Percentiles rank a stretch among this genome's conserved stretches.
phyloP scores from a whole-genome alignment of 140 eudicot genomes.

The Erigeron philadelphicus region DNA sequence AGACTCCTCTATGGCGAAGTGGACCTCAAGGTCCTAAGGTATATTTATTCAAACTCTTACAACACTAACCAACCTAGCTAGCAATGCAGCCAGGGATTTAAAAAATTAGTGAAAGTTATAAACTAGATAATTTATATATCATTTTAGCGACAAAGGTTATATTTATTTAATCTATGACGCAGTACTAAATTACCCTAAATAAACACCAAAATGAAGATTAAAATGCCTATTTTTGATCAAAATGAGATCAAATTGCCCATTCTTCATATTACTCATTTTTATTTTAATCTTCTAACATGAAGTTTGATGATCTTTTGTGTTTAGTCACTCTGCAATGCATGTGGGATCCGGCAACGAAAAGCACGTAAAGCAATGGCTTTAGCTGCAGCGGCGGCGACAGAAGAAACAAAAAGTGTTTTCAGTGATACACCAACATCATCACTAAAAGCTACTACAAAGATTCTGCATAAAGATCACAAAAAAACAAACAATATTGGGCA shows the following conservation, averaged over 20 bases:
- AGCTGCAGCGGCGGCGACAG: slow-evolving; percentile 55
- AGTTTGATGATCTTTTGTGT: not conserved
- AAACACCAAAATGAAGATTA: not conserved
- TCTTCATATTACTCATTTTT: too few relatives aligned
- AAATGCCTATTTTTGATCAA: too few relatives aligned
- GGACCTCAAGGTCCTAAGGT: slow-evolving; percentile 99
- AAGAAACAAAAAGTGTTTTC: slow-evolving; percentile 24
- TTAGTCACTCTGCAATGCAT: slow-evolving; percentile 94
- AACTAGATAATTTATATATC: not conserved
- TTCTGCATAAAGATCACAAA: slow-evolving; percentile 40
- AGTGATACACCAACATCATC: slow-evolving; percentile 27
- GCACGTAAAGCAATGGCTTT: slow-evolving; percentile 79
- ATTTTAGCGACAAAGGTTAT: not conserved
- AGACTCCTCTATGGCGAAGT: slow-evolving; percentile 98
- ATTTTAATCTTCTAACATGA: not conserved
- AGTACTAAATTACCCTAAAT: not conserved
- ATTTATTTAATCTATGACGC: not conserved
- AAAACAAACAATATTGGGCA: slow-evolving; percentile 28
- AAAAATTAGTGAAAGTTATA: too few relatives aligned
- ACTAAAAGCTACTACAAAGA: slow-evolving; percentile 42
- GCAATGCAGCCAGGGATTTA: too few relatives aligned
- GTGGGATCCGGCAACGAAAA: slow-evolving; percentile 94
- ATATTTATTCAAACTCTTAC: not conserved
- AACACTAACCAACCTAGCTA: not conserved
- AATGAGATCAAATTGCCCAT: not conserved